Percentiles rank a stretch among this genome's conserved stretches.
Conservation (phyloP, 495 filamentous ascomycete species). For the Apodospora peruviana region DNA sequence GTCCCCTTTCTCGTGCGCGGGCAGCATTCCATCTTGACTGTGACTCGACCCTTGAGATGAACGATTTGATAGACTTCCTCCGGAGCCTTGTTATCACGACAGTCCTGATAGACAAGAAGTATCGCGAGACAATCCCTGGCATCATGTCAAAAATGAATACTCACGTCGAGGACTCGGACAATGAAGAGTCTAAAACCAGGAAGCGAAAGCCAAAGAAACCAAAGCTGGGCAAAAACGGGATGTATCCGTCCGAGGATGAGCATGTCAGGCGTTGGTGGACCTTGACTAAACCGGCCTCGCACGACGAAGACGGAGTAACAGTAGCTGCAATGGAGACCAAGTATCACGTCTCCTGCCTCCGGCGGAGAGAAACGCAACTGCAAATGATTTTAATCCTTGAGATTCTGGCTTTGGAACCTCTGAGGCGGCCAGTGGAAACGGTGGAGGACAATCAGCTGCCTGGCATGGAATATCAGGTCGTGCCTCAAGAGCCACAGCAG, state of each 20-base stretch:
- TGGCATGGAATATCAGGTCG: slow-evolving; percentile 18
- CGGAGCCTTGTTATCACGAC: slow-evolving; percentile 66
- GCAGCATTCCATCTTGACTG: slow-evolving; percentile 62
- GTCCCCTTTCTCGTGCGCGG: slow-evolving; percentile 81
- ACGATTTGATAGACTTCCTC: slow-evolving; percentile 62
- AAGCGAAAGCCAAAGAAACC: slow-evolving; percentile 62
- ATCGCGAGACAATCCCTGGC: slow-evolving; percentile 66
- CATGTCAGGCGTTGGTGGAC: slow-evolving; percentile 79
- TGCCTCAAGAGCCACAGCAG: slow-evolving; percentile 18
- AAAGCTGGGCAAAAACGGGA: slow-evolving; percentile 67
- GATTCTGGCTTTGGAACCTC: slow-evolving; percentile 67
- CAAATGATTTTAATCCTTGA: slow-evolving; percentile 91
- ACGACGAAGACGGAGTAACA: slow-evolving; percentile 28
- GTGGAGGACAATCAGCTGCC: slow-evolving; percentile 37
- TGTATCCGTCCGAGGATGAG: slow-evolving; percentile 71
- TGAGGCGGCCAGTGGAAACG: slow-evolving; percentile 32
- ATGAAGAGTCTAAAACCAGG: slow-evolving; percentile 43
- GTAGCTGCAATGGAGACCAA: slow-evolving; percentile 40
- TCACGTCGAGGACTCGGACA: slow-evolving; percentile 52
- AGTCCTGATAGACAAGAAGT: slow-evolving; percentile 80
- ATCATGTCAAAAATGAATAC: slow-evolving; percentile 60
- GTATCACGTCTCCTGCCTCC: slow-evolving; percentile 58
- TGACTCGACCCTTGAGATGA: slow-evolving; percentile 46
- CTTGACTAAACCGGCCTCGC: slow-evolving; percentile 34
- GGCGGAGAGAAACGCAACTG: slow-evolving; percentile 74